Evolutionary conservation across 805 yeast genomes (phyloP).

Genomic region (Komagataella populi): DNA sequence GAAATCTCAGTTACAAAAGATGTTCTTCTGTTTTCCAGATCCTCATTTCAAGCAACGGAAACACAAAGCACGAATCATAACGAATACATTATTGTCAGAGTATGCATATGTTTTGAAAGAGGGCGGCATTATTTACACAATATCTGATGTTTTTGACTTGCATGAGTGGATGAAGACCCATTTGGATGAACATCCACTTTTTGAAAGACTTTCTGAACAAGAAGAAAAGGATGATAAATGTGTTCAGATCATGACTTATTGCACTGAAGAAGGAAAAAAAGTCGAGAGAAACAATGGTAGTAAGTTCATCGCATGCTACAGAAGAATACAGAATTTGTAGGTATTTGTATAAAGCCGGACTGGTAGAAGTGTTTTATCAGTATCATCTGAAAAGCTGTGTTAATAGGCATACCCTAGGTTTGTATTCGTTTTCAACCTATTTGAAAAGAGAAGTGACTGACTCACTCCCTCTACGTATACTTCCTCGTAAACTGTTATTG

Average conservation of each 20-base stretch:
- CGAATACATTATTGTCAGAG: constrained; percentile 78
- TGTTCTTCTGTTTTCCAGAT: constrained; percentile 99
- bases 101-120: constrained; percentile 83
- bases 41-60: constrained; percentile 97
- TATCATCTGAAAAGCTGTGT: neutral
- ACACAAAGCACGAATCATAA: constrained; percentile 92
- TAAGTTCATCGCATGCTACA: constrained; percentile 82
- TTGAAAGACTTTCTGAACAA: constrained; percentile 63
- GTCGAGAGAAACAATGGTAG: constrained; percentile 82
- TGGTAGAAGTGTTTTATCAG: neutral
- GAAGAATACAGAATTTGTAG: constrained; percentile 51
- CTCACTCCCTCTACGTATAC: constrained; percentile 28
- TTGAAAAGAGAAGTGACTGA: constrained; percentile 23
- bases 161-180: constrained; percentile 96
- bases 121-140: constrained; percentile 84
- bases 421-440: constrained; percentile 7
- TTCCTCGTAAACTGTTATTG: constrained; percentile 20
- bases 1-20: constrained; percentile 71
- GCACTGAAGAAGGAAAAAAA: constrained; percentile 98
- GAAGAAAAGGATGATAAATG: constrained; percentile 77
- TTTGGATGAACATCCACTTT: constrained; percentile 80
- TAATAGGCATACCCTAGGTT: neutral
- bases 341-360: constrained; percentile 3
- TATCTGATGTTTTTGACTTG: constrained; percentile 88
- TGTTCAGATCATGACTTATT: constrained; percentile 73